A percentile compares a stretch with the other conserved stretches of the same genome.
Evolutionary conservation across 345 rosid species (phyloP).

Genomic region (Brassica cretica): DNA sequence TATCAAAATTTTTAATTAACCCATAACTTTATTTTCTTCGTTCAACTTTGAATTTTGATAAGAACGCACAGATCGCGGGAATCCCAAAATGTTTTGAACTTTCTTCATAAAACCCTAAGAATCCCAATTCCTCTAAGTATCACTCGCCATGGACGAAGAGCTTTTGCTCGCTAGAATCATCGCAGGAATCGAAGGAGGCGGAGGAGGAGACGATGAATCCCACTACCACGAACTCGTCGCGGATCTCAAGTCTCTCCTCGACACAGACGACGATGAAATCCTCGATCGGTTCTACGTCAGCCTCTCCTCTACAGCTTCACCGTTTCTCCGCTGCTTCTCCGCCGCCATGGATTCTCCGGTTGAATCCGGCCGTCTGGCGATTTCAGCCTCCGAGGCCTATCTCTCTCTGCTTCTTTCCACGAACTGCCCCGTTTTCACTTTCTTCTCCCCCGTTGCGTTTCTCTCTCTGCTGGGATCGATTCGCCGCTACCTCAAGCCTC

Average conservation of each 20-base stretch:
- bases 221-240: constrained; percentile 39
- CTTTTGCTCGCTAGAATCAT: constrained; percentile 35
- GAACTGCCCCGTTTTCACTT: constrained; percentile 69
- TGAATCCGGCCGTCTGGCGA: constrained; percentile 43
- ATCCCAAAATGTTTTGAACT: constrained; percentile 23
- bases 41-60: constrained; percentile 25
- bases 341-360: constrained; percentile 63
- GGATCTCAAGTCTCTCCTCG: constrained; percentile 56
- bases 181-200: constrained; percentile 34
- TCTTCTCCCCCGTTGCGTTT: constrained; percentile 74
- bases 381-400: constrained; percentile 60
- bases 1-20: background rate
- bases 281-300: constrained; percentile 50
- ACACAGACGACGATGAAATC: constrained; percentile 49
- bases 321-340: constrained; percentile 52
- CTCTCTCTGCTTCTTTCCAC: constrained; percentile 64
- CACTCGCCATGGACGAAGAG: constrained; percentile 39
- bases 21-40: background rate
- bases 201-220: constrained; percentile 18
- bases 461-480: constrained; percentile 70
- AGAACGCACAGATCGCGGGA: constrained; percentile 40
- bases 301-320: constrained; percentile 53
- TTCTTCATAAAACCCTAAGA: constrained; percentile 15
- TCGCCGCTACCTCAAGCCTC: constrained; percentile 62
- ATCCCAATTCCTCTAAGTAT: background rate